Percentiles rank a stretch among this genome's conserved stretches.
phyloP scores from a whole-genome alignment of 2,329 filamentous ascomycete species.

The Talaromyces sp. region DNA sequence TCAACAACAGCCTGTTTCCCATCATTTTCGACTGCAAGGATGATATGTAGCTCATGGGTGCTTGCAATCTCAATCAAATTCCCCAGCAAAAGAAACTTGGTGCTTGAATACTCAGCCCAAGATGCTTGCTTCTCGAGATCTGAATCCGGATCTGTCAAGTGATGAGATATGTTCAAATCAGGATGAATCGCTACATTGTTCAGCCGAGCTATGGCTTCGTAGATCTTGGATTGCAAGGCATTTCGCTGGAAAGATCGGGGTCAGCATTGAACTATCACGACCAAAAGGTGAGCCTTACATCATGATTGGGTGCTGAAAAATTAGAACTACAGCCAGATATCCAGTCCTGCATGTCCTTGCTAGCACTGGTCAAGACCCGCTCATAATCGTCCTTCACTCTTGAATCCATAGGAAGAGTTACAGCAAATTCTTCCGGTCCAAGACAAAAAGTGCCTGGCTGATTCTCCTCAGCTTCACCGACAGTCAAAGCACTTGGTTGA shows the following conservation, averaged over 20 bases:
- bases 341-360: slow-evolving; percentile 34
- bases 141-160: slow-evolving; percentile 37
- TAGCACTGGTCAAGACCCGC: slow-evolving; percentile 32
- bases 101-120: slow-evolving; percentile 52
- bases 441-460: slow-evolving; percentile 38
- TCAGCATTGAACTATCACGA: slow-evolving; percentile 13
- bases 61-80: slow-evolving; percentile 43
- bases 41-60: slow-evolving; percentile 40
- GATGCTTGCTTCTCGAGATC: slow-evolving; percentile 43
- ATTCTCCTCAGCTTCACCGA: slow-evolving; percentile 28
- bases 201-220: slow-evolving; percentile 38
- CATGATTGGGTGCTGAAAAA: slow-evolving; percentile 14
- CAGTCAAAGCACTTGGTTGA: slow-evolving; percentile 40
- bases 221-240: slow-evolving; percentile 34
- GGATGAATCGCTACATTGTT: slow-evolving; percentile 49
- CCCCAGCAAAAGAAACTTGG: slow-evolving; percentile 50
- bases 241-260: slow-evolving; percentile 22
- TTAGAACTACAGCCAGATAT: slow-evolving; percentile 24
- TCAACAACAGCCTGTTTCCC: slow-evolving; percentile 43
- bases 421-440: slow-evolving; percentile 43
- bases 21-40: slow-evolving; percentile 42
- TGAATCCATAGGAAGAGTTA: slow-evolving; percentile 48
- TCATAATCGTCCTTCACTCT: slow-evolving; percentile 48
- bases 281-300: slow-evolving; percentile 27
- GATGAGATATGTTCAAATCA: slow-evolving; percentile 46